Evolutionary conservation across 1,284 basidiomycete species (phyloP).

Genomic region (Rhodotorula sp.): DNA sequence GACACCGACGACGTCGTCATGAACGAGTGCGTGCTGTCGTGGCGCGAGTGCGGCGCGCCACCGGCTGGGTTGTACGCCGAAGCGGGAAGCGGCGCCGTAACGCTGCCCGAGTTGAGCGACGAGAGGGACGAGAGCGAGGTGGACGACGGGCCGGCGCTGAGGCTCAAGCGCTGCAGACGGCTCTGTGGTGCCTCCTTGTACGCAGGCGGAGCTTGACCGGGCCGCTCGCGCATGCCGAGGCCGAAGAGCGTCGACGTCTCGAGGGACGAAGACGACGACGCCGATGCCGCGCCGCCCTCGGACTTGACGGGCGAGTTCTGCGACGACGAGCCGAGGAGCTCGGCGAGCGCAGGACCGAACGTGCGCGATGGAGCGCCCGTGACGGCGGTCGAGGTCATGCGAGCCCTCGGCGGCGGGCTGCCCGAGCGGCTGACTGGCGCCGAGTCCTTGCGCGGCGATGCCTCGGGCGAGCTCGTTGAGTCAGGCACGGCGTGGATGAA

Average conservation of each 20-base stretch:
- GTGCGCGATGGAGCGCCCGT: constrained; percentile 24
- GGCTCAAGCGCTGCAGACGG: constrained; percentile 33
- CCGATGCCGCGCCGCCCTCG: constrained; percentile 1
- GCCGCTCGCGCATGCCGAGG: constrained; percentile 32
- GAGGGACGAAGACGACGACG: background rate
- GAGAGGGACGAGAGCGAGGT: constrained; percentile 6
- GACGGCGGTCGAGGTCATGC: constrained; percentile 32
- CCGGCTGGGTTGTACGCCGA: background rate
- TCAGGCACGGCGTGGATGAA: constrained; percentile 70
- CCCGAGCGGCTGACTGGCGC: constrained; percentile 5
- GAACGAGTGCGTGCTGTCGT: constrained; percentile 20
- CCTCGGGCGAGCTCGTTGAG: background rate
- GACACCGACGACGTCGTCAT: constrained; percentile 24
- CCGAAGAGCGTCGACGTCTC: constrained; percentile 25
- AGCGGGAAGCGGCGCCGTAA: background rate
- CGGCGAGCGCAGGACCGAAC: constrained; percentile 33
- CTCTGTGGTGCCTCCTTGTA: constrained; percentile 33
- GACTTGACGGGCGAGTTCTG: constrained; percentile 10
- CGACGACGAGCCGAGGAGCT: constrained; percentile 19
- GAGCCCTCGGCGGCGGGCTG: constrained; percentile 20
- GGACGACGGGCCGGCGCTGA: background rate
- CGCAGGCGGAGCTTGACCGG: constrained; percentile 34
- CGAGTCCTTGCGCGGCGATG: constrained; percentile 5
- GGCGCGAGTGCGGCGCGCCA: constrained; percentile 7
- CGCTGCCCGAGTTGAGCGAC: no score